Evolutionary conservation across 805 yeast genomes (phyloP).

Genomic region (Barnettozyma sucrosica): DNA sequence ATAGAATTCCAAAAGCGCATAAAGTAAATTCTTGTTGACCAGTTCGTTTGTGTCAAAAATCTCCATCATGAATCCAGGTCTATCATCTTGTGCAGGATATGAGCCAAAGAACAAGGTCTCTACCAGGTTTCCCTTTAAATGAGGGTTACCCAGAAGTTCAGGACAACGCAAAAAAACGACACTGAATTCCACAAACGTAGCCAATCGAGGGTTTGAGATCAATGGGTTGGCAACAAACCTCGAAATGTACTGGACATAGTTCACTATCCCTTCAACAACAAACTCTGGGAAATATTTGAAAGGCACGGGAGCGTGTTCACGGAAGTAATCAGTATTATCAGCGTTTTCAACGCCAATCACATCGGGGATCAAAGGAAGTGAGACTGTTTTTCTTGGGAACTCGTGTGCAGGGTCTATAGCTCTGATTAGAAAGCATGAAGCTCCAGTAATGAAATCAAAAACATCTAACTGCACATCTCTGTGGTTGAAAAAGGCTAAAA

Average conservation of each 20-base stretch:
- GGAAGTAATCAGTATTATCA: conserved; percentile 68
- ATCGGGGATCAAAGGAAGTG: conserved; percentile 56
- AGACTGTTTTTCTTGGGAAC: conserved; percentile 48
- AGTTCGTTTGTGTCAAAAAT: conserved; percentile 59
- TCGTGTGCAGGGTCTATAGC: conserved; percentile 66
- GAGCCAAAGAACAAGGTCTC: conserved; percentile 78
- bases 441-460: conserved; percentile 73
- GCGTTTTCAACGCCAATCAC: conserved; percentile 58
- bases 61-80: conserved; percentile 68
- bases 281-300: conserved; percentile 85
- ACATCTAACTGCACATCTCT: conserved; percentile 55
- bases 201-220: conserved; percentile 45
- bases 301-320: conserved; percentile 62
- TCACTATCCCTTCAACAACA: conserved; percentile 73
- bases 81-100: conserved; percentile 45
- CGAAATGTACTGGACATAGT: conserved; percentile 59
- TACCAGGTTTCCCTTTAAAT: conserved; percentile 77
- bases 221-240: conserved; percentile 53
- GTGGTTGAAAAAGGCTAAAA: conserved; percentile 57
- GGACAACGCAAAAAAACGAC: conserved; percentile 78
- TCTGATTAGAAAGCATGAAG: conserved; percentile 64
- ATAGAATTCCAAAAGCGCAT: conserved; percentile 82
- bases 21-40: conserved; percentile 61
- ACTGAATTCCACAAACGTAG: conserved; percentile 60
- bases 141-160: conserved; percentile 85